Conservation (phyloP, 495 filamentous ascomycete species). For the Staphylotrichum tortipilum region DNA sequence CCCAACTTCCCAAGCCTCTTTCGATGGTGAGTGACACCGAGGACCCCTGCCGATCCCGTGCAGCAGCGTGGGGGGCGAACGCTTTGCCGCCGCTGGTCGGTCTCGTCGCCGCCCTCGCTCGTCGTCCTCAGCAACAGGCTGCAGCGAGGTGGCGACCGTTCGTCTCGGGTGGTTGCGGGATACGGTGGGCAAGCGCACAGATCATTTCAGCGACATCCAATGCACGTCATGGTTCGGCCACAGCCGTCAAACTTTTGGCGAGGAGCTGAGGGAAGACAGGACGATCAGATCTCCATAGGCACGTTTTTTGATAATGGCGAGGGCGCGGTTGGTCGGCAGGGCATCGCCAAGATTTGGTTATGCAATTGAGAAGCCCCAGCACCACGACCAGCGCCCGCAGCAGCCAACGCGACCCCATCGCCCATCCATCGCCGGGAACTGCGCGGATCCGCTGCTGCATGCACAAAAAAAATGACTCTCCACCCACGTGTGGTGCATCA, state of each 20-base stretch:
- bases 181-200: not conserved
- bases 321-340: not conserved
- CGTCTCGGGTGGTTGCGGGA: too few relatives aligned
- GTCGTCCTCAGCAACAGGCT: too few relatives aligned
- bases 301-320: not conserved
- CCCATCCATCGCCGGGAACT: too few relatives aligned
- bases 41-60: conserved; percentile 4
- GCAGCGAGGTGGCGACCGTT: too few relatives aligned
- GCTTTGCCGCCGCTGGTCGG: not conserved
- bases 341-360: not conserved
- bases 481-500: conserved; percentile 7
- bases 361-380: not conserved
- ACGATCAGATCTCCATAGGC: not conserved
- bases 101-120: not conserved
- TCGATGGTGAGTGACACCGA: conserved; percentile 2
- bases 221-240: not conserved
- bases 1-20: not conserved
- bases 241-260: not conserved
- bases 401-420: too few relatives aligned
- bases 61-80: not conserved
- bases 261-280: too few relatives aligned
- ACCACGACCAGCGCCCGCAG: too few relatives aligned
- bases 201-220: not conserved
- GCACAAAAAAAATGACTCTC: conserved; percentile 6
- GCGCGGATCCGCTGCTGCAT: conserved; percentile 5